These are phyloP conservation scores for Cornus kousa DNA, from an alignment of 148 eudicot genomes.

Conservation along the genomic window DNA sequence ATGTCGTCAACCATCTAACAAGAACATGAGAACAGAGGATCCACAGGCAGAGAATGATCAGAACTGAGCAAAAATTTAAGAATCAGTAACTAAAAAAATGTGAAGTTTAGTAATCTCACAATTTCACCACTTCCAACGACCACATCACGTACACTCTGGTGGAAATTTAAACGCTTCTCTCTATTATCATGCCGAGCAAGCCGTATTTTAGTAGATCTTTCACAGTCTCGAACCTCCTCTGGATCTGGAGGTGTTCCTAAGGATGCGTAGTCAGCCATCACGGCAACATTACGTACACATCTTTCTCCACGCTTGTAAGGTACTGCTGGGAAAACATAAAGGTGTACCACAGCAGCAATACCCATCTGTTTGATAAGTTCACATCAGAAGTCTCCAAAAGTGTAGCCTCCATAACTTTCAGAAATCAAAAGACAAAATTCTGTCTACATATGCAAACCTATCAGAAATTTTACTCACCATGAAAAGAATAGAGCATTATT, in stretches of 20 bases:
- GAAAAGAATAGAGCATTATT: not conserved
- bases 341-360: conserved; percentile 91
- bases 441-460: not conserved
- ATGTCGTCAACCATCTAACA: conserved; percentile 87
- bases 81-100: not conserved
- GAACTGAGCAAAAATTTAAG: not conserved
- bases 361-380: conserved; percentile 72
- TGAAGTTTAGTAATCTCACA: conserved; percentile 40
- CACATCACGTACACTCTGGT: conserved; percentile 94
- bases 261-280: conserved; percentile 94
- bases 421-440: not conserved
- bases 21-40: conserved; percentile 11
- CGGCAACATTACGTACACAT: conserved; percentile 89
- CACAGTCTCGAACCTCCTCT: conserved; percentile 83
- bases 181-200: conserved; percentile 56
- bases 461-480: not conserved
- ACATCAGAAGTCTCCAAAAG: conserved; percentile 2
- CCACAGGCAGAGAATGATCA: not conserved
- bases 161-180: conserved; percentile 67
- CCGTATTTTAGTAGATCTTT: conserved; percentile 50
- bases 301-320: conserved; percentile 95
- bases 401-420: not conserved
- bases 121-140: conserved; percentile 97
- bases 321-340: conserved; percentile 88
- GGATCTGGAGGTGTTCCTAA: conserved; percentile 85